Base-by-base conservation (phyloP, 768 basidiomycete species). In the Lepiota subincarnata region DNA sequence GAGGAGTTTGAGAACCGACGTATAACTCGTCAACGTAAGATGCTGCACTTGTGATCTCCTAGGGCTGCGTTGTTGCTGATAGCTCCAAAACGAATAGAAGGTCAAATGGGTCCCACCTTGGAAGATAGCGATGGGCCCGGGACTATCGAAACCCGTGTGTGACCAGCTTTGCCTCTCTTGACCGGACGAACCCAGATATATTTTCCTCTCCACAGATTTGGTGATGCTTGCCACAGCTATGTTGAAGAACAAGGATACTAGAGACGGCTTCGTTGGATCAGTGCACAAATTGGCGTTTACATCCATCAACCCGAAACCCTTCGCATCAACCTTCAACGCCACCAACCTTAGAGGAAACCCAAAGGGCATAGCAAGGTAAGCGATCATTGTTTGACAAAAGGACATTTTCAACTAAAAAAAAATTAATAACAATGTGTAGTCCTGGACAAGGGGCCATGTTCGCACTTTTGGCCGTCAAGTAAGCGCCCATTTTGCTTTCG, bases 221-320 rank as follows among this genome's bases (percentile, higher is more conserved):
- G 67, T 73, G 6, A 63, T 79, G 28, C 74, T 77, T 59, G 73
- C 76, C 5, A 77, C 80, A 2, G 77, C 72, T 0, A 69, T 73
- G 0, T 66, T 72, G 26, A 66, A 68, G 0, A 65, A 71, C 44
- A 52, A 41, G 1, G 54, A 63, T 0, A 68, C 64, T 1, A 65
- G 74, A 19, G 67, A 81, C 57, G 57, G 64, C 24, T 64, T 81
- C 41, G 67, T 81, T 0, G 53, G 57, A 1, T 53, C 55, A 19
- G 61, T 68, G 0, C 64, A 64, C 39, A 53, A 55, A 5, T 57
- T 64, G 11, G 64, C 68, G 0, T 63, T 57, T 16, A 53, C 46
- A 7, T 66, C 62, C 35, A 49, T 55, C 12, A 50, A 47, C 8
- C 54, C 56, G 2, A 59, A 57, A 4, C 55, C 58, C 6, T 68